Evolutionary conservation across 495 filamentous ascomycete species (phyloP).

Genomic region (Ramalina peruviana): DNA sequence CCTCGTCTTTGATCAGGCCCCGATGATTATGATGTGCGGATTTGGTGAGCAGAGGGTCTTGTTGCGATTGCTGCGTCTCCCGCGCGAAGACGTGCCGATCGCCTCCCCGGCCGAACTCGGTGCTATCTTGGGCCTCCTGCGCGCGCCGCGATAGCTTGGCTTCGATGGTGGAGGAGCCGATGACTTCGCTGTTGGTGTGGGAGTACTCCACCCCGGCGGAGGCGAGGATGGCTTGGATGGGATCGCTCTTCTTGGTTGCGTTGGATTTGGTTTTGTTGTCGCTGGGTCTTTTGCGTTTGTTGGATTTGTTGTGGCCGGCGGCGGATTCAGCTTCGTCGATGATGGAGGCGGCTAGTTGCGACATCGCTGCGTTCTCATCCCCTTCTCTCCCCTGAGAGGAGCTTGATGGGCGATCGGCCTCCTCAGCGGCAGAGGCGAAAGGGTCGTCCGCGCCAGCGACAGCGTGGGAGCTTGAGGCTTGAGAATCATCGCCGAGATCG

Average conservation of each 20-base stretch:
- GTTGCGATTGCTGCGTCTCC: slow-evolving; percentile 19
- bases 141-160: slow-evolving; percentile 63
- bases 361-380: slow-evolving; percentile 51
- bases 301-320: slow-evolving; percentile 22
- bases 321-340: slow-evolving; percentile 24
- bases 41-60: background rate
- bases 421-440: slow-evolving; percentile 26
- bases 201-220: slow-evolving; percentile 87
- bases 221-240: slow-evolving; percentile 79
- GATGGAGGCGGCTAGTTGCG: slow-evolving; percentile 60
- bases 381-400: slow-evolving; percentile 26
- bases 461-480: background rate
- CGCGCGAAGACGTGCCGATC: slow-evolving; percentile 36
- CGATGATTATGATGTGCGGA: too few relatives aligned
- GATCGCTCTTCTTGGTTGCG: slow-evolving; percentile 43
- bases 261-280: background rate
- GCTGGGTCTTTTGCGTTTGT: slow-evolving; percentile 14
- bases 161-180: slow-evolving; percentile 79
- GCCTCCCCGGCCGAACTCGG: slow-evolving; percentile 12
- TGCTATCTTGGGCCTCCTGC: slow-evolving; percentile 41
- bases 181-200: slow-evolving; percentile 91
- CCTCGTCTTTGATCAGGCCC: background rate
- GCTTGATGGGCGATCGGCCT: too few relatives aligned
- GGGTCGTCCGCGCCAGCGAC: slow-evolving; percentile 38
- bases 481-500: slow-evolving; percentile 39